phyloP scores from a whole-genome alignment of 2,329 filamentous ascomycete species.

The Helotiales sp. region DNA sequence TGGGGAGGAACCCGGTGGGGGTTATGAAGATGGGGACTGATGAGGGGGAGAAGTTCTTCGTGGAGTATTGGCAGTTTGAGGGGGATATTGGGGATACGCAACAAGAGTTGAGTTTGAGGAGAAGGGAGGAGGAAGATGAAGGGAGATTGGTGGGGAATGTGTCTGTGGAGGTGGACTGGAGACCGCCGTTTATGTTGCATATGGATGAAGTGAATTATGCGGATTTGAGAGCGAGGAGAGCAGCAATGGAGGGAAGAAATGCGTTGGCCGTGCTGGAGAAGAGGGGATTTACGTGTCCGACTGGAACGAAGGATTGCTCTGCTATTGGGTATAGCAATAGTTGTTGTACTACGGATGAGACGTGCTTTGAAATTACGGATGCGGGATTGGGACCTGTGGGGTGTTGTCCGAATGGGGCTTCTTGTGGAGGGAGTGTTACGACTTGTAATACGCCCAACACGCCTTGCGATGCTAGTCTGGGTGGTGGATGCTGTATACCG shows the following conservation, averaged over 20 bases:
- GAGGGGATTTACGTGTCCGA: constrained; percentile 65
- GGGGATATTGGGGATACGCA: constrained; percentile 17
- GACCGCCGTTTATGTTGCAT: constrained; percentile 54
- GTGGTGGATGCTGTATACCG: constrained; percentile 75
- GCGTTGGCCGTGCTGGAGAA: constrained; percentile 49
- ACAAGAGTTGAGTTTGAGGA: constrained; percentile 9
- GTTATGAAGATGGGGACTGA: constrained; percentile 73
- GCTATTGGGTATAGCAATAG: constrained; percentile 66
- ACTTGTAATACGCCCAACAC: constrained; percentile 62
- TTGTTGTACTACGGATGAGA: constrained; percentile 68
- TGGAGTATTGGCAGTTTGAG: constrained; percentile 56
- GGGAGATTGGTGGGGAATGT: constrained; percentile 23
- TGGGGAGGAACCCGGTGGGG: constrained; percentile 52
- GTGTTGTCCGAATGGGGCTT: constrained; percentile 68
- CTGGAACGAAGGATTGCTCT: constrained; percentile 63
- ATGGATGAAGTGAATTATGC: constrained; percentile 23
- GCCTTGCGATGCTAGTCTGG: constrained; percentile 62
- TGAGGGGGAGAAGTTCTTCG: constrained; percentile 71
- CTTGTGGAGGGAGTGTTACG: constrained; percentile 63
- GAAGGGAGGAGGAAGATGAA: constrained; percentile 27
- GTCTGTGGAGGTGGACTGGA: constrained; percentile 37
- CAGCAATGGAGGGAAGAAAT: constrained; percentile 4
- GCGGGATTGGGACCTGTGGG: constrained; percentile 67
- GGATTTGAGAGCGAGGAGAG: constrained; percentile 19
- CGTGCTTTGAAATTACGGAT: constrained; percentile 65